phyloP scores from a whole-genome alignment of 2,329 filamentous ascomycete genomes.

The Cladosporium sp. region DNA sequence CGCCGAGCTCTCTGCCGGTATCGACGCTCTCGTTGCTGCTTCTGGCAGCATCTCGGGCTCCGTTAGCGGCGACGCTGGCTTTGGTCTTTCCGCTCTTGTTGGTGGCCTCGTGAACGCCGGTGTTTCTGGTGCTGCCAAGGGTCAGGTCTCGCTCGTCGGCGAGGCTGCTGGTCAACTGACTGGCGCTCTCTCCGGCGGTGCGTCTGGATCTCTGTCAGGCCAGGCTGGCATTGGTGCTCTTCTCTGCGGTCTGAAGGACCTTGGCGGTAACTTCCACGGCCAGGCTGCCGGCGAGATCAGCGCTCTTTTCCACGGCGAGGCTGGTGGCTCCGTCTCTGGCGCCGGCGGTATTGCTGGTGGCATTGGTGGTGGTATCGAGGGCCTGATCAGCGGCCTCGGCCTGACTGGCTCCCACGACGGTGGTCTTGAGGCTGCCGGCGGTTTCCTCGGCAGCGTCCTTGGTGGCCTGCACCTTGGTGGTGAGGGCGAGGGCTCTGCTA shows the following conservation, averaged over 20 bases:
- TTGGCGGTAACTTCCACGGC: conserved; percentile 7
- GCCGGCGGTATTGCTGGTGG: background rate
- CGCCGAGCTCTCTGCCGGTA: conserved; percentile 6
- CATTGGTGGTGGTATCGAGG: conserved; percentile 5
- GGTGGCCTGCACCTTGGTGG: conserved; percentile 9
- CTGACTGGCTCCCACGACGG: conserved; percentile 6
- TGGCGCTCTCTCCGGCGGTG: background rate
- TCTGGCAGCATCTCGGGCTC: conserved; percentile 8
- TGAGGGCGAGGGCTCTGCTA: background rate
- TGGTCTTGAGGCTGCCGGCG: conserved; percentile 3
- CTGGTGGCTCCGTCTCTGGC: background rate
- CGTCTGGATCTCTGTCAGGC: background rate
- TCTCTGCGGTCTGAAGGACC: conserved; percentile 3
- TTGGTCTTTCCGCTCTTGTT: conserved; percentile 8
- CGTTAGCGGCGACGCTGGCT: conserved; percentile 4
- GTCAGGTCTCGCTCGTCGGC: background rate
- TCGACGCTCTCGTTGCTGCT: conserved; percentile 1
- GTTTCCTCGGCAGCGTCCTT: conserved; percentile 4
- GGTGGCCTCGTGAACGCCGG: conserved; percentile 6
- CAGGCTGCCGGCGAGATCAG: conserved; percentile 1
- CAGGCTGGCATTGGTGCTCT: conserved; percentile 8
- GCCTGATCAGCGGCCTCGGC: conserved; percentile 8
- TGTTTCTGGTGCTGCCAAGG: conserved; percentile 3
- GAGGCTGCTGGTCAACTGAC: background rate
- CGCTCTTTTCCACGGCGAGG: conserved; percentile 4